Percentiles rank a stretch among this genome's conserved stretches.
Conservation (phyloP, 306 rosid species). For the Lotus japonicus region DNA sequence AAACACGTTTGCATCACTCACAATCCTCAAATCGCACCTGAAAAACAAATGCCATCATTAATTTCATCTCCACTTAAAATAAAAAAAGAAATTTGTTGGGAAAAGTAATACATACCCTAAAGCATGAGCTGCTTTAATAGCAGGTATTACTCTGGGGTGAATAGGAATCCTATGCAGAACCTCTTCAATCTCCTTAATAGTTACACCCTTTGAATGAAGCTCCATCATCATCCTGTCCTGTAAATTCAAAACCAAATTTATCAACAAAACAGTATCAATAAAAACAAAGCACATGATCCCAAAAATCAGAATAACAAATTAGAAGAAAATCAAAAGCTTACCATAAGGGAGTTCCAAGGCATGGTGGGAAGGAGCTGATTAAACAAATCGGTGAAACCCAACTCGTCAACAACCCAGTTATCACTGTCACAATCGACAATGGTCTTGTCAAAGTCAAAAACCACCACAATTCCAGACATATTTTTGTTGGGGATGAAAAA, state of each 20-base stretch:
- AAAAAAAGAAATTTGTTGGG: not conserved
- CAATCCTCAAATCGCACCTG: conserved; percentile 79
- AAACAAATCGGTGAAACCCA: conserved; percentile 64
- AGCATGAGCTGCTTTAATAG: conserved; percentile 56
- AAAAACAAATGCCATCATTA: not conserved
- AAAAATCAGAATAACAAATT: not conserved
- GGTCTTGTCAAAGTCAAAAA: conserved; percentile 84
- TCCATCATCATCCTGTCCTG: conserved; percentile 81
- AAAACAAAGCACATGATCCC: not conserved
- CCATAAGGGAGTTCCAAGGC: conserved; percentile 94
- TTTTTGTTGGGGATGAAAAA: too few relatives aligned
- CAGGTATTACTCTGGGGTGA: conserved; percentile 48
- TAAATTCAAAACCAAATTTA: not conserved
- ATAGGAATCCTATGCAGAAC: conserved; percentile 52
- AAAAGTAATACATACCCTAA: conserved; percentile 31
- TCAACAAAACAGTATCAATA: not conserved
- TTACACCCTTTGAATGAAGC: conserved; percentile 47
- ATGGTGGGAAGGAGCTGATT: conserved; percentile 64
- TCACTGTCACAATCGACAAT: conserved; percentile 72
- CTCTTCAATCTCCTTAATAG: conserved; percentile 41
- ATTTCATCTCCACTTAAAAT: not conserved
- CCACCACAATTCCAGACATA: conserved; percentile 52
- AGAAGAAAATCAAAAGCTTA: not conserved
- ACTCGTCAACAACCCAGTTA: conserved; percentile 67
- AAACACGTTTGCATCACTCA: conserved; percentile 71